Evolutionary conservation across 257 asterid genomes (phyloP).

Genomic region (Coffea canephora): DNA sequence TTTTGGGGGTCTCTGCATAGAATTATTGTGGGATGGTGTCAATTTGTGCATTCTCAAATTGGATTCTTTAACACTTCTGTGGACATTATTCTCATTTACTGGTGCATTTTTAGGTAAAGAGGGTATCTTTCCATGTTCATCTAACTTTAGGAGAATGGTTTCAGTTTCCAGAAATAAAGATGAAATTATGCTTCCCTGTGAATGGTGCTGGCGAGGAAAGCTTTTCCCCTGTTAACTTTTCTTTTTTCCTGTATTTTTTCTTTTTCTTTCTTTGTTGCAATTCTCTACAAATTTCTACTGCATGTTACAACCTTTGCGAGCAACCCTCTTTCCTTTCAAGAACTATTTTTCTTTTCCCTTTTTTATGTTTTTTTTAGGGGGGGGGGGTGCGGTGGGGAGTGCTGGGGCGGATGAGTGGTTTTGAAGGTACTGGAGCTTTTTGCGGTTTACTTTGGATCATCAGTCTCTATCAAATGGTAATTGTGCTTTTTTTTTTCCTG

Average conservation of each 20-base stretch:
- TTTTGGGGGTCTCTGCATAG: background rate
- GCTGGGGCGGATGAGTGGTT: background rate
- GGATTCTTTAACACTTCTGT: background rate
- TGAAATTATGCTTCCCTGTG: background rate
- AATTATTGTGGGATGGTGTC: background rate
- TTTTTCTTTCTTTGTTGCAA: background rate
- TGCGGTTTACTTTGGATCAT: background rate
- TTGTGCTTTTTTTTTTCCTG: background rate
- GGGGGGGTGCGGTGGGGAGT: background rate
- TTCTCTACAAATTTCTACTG: background rate
- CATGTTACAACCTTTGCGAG: background rate
- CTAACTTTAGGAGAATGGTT: background rate
- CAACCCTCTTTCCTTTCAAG: background rate
- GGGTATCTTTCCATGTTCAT: background rate
- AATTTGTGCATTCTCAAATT: background rate
- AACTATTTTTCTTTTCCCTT: too few relatives aligned
- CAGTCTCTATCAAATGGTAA: background rate
- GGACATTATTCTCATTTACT: background rate
- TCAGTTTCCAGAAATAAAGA: background rate
- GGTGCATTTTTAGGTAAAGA: background rate
- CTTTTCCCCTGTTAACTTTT: background rate
- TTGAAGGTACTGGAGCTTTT: background rate
- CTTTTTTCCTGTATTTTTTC: background rate
- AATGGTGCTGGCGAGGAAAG: too few relatives aligned
- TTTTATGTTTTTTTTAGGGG: background rate